Evolutionary conservation across 192 early-diverging fungal genomes (phyloP).

Genomic region (Phycomyces nitens): DNA sequence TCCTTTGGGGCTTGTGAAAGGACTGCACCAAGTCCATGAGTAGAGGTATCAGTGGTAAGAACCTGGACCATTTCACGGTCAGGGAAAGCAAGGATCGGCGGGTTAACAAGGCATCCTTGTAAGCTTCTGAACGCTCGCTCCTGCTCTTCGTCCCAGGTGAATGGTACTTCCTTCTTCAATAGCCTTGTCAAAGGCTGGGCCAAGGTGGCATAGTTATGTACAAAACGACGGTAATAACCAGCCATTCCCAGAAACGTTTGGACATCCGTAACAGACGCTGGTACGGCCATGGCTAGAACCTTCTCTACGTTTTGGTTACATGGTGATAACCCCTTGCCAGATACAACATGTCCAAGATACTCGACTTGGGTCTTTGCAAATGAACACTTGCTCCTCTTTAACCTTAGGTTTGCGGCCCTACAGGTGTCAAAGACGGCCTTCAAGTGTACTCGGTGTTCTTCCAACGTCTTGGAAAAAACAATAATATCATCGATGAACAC

Average conservation of each 20-base stretch:
- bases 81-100: conserved; percentile 10
- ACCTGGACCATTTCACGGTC: background rate
- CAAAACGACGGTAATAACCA: conserved; percentile 39
- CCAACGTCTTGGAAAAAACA: conserved; percentile 27
- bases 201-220: conserved; percentile 31
- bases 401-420: conserved; percentile 11
- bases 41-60: conserved; percentile 19
- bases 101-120: background rate
- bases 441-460: conserved; percentile 33
- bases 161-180: conserved; percentile 26
- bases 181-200: conserved; percentile 25
- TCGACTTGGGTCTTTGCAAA: conserved; percentile 30
- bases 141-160: conserved; percentile 19
- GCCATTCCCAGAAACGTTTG: conserved; percentile 34
- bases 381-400: conserved; percentile 24
- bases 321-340: conserved; percentile 16
- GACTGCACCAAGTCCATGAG: background rate
- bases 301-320: conserved; percentile 21
- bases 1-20: background rate
- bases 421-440: conserved; percentile 14
- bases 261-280: conserved; percentile 16
- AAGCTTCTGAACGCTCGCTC: background rate
- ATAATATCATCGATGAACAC: conserved; percentile 42
- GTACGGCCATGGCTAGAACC: conserved; percentile 11
- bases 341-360: conserved; percentile 32